Evolutionary conservation across 371 early-diverging fungal genomes (phyloP), one percentile per base, ranked within the genome.

Genomic region (Blyttiomyces sp.): DNA sequence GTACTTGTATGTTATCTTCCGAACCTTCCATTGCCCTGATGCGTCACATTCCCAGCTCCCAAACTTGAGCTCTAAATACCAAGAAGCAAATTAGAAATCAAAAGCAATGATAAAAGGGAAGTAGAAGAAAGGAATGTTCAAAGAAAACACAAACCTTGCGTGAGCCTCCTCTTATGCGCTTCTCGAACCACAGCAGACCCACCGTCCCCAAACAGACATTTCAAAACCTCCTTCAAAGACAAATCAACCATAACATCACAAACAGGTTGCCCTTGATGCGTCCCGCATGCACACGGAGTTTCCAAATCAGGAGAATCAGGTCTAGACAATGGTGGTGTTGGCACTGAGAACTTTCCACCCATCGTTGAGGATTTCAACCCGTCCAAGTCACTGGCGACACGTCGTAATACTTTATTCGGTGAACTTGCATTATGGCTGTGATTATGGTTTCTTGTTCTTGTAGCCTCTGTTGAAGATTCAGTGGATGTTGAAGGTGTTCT

Each of bases 1-100:
- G 16, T 58, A 59, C 43, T 54, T 60, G 42, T 69, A 69, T 7
- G 51, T 55, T 24, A 69, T 26, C 19, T 62, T 66, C 26, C 70
- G 49, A n/a, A 39, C 23, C 11, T 19, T 27, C 44, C 21, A 26
- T 17, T 54, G 42, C 5, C 49, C 52, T 30, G 31, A 27, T 11
- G 31, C 51, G 30, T 62, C 56, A 4, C 17, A 3, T 11, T 28
- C 42, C 70, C 70, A 69, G 3, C 46, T 45, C 6, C 31, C 46
- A 33, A 64, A 56, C 17, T 39, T 54, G 24, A 61, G 45, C 21
- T 68, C 68, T 55, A 17, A 11, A 16, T 9, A 9, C 16, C n/a
- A 59, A n/a, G 21, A 49, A 21, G 34, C 31, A 23, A 57, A 43
- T 49, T 31, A 16, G 17, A 31, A 13, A 17, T 21, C 30, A 16